A percentile compares a stretch with the other conserved stretches of the same genome.
phyloP scores from a whole-genome alignment of 73 alveolate genomes.

The Paramecium sexaurelia region DNA sequence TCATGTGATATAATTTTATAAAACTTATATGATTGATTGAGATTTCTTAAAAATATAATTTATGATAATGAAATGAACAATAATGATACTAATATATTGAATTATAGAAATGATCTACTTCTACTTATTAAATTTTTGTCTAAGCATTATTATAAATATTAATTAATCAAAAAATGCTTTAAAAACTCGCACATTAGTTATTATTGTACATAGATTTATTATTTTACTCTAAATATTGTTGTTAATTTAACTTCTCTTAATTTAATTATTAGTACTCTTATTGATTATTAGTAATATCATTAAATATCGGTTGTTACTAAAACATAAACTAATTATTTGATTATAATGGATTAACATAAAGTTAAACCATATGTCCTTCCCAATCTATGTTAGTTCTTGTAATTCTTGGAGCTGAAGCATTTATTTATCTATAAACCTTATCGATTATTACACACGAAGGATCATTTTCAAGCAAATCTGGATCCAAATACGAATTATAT shows the following conservation, averaged over 20 bases:
- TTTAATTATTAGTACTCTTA: background rate
- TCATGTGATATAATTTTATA: too few species aligned
- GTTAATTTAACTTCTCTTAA: slow-evolving; percentile 46
- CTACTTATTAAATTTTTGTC: background rate
- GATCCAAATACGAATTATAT: slow-evolving; percentile 89
- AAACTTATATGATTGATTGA: too few species aligned
- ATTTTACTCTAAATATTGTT: background rate
- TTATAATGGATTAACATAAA: background rate
- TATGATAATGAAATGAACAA: too few species aligned
- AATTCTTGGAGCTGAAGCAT: slow-evolving; percentile 92
- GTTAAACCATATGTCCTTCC: slow-evolving; percentile 52
- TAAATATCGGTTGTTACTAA: background rate
- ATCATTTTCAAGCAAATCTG: slow-evolving; percentile 89
- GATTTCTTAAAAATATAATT: too few species aligned
- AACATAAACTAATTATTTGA: background rate
- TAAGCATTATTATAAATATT: too few species aligned
- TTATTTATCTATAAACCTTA: slow-evolving; percentile 81
- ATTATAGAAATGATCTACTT: background rate
- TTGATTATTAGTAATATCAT: background rate
- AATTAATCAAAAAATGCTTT: slow-evolving; percentile 2
- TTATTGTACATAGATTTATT: background rate
- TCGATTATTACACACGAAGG: slow-evolving; percentile 80
- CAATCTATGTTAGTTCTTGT: slow-evolving; percentile 92
- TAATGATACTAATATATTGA: too few species aligned
- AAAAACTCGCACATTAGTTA: background rate